Conservation (phyloP, 192 early-diverging fungal species). For the Phlyctochytrium planicorne region DNA sequence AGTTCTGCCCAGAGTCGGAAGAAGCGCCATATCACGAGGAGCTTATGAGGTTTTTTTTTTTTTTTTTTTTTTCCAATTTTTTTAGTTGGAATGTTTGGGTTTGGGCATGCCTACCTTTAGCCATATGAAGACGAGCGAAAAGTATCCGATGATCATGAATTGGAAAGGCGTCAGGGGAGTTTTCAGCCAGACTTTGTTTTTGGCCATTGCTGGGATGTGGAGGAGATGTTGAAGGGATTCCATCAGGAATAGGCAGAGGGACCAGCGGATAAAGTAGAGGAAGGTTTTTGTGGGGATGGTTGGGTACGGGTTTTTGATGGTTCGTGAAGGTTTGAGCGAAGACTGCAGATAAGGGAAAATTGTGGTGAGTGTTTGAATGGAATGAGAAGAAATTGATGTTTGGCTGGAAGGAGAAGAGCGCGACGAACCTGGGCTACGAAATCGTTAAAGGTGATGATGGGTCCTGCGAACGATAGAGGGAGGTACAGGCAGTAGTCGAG, state of each 20-base stretch:
- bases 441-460: constrained; percentile 95
- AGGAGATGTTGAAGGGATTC: constrained; percentile 84
- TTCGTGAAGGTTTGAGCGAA: no score
- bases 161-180: constrained; percentile 73
- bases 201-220: constrained; percentile 88
- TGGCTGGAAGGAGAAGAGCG: no score
- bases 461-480: constrained; percentile 90
- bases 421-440: constrained; percentile 84
- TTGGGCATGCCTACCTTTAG: constrained; percentile 78
- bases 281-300: constrained; percentile 3
- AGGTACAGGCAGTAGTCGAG: no score
- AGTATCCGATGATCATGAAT: constrained; percentile 84
- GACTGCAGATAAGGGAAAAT: no score
- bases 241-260: constrained; percentile 69
- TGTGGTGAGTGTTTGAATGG: no score
- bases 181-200: constrained; percentile 84
- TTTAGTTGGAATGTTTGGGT: no score
- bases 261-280: constrained; percentile 71
- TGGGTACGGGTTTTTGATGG: not conserved
- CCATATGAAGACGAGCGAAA: constrained; percentile 91
- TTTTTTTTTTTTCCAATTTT: no score
- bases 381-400: no score
- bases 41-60: no score
- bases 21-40: constrained; percentile 96
- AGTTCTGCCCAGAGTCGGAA: constrained; percentile 92